Percentiles rank a stretch among this genome's conserved stretches.
phyloP scores from a whole-genome alignment of 805 yeast species.

The Candida mattraensis region DNA sequence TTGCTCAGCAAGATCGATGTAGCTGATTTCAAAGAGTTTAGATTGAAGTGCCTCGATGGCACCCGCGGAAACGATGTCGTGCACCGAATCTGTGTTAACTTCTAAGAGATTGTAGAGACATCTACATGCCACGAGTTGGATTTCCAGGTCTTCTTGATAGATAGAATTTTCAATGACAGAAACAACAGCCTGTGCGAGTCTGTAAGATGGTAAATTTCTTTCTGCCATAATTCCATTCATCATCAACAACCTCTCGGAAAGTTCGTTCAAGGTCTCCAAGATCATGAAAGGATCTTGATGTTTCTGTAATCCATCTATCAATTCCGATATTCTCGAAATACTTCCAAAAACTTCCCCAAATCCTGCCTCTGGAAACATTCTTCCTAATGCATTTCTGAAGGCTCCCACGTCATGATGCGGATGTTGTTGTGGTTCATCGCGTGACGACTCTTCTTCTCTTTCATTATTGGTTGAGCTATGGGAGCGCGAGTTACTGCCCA shows the following conservation, averaged over 20 bases:
- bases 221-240: constrained; percentile 61
- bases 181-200: constrained; percentile 54
- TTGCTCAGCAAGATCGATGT: constrained; percentile 91
- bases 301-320: constrained; percentile 40
- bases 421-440: constrained; percentile 17
- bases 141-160: constrained; percentile 65
- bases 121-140: constrained; percentile 82
- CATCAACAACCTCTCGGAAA: constrained; percentile 66
- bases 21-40: constrained; percentile 71
- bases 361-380: constrained; percentile 30
- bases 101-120: constrained; percentile 81
- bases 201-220: constrained; percentile 59
- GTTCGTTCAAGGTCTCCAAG: constrained; percentile 62
- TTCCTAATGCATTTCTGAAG: constrained; percentile 27
- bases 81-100: constrained; percentile 62
- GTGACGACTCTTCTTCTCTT: constrained; percentile 25
- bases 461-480: constrained; percentile 10
- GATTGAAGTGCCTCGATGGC: constrained; percentile 65
- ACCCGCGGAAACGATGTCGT: constrained; percentile 61
- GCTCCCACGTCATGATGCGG: constrained; percentile 16
- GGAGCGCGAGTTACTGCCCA: constrained; percentile 10
- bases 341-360: constrained; percentile 30
- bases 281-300: constrained; percentile 60
- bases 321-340: constrained; percentile 22
- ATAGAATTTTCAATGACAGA: constrained; percentile 56